Base-by-base conservation (phyloP, 805 yeast species). In the Phaffomyces antillensis region DNA sequence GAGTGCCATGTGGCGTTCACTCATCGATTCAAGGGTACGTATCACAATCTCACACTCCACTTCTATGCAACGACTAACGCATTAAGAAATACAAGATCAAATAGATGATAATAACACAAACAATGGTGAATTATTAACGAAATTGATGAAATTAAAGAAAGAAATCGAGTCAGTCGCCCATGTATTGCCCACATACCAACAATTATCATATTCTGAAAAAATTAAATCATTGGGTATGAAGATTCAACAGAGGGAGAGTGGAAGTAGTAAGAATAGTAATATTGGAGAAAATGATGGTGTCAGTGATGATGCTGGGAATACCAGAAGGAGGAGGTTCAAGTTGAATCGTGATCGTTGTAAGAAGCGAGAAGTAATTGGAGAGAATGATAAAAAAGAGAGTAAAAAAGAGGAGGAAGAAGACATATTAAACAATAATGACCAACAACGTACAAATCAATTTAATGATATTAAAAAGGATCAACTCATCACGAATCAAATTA, bases 171-270 rank as follows among this genome's bases (percentile, higher is more conserved):
- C 42, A 13, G 40, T 53, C 3, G 39, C 52, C 0, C 60, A 58
- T 36, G 15, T 49, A 4, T 42, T 58, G 3, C 59, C 61, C 3
- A 36, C 39, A 4, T 54, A 58, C 37, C 57, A 55, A 28, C 54
- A 50, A 31, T 46, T 49, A 5, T 41, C 53, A 0, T 58, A 56
- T 37, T 50, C 56, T 6, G 52, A 49, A 10, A 47, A 50, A 28
- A 35, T 54, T 3, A 40, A 44, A 10, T 7, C 41, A 3, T 32
- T 50, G 4, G 13, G 15, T 28, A 28, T 5, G 15, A 28, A 28
- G 13, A 9, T 28, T 28, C 12, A 28, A 28, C 13, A 20, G 23
- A 13, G 39, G 51, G 40, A 42, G 51, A 24, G 48, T 51, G 38
- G 39, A 45, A 25, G 39, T 50, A 42, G 42, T 45, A 28, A 30